A percentile compares a stretch with the other conserved stretches of the same genome.
phyloP scores from a whole-genome alignment of 164 flowering plant genomes.

The Pachysandra terminalis region DNA sequence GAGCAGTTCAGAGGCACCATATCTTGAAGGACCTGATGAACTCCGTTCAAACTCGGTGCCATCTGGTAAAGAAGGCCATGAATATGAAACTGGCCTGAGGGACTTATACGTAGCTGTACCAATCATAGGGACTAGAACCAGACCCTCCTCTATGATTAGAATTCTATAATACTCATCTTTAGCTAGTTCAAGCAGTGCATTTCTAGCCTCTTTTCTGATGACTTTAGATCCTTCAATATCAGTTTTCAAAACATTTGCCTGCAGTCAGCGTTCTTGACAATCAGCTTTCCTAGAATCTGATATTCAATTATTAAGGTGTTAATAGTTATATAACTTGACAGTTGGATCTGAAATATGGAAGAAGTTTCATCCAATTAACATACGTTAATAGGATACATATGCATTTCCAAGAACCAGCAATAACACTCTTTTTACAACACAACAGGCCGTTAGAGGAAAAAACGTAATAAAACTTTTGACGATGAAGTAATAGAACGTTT shows the following conservation, averaged over 20 bases:
- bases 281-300: slow-evolving; percentile 10
- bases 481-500: too few relatives aligned
- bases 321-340: background rate
- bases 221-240: slow-evolving; percentile 46
- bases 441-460: too few relatives aligned
- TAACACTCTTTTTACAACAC: background rate
- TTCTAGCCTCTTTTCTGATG: slow-evolving; percentile 62
- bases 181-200: slow-evolving; percentile 64
- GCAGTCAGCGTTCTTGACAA: slow-evolving; percentile 23
- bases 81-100: slow-evolving; percentile 49
- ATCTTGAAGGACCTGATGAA: slow-evolving; percentile 53
- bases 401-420: background rate
- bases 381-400: background rate
- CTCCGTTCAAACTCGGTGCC: slow-evolving; percentile 59
- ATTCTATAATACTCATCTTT: slow-evolving; percentile 70
- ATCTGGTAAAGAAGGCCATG: slow-evolving; percentile 91
- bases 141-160: slow-evolving; percentile 80
- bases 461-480: too few relatives aligned
- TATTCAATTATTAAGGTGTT: background rate
- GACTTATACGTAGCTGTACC: slow-evolving; percentile 75
- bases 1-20: slow-evolving; percentile 78
- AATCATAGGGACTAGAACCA: slow-evolving; percentile 70
- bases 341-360: background rate
- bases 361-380: background rate
- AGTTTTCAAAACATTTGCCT: slow-evolving; percentile 57